Evolutionary conservation across 306 rosid genomes (phyloP).

Genomic region (Trifolium dubium): DNA sequence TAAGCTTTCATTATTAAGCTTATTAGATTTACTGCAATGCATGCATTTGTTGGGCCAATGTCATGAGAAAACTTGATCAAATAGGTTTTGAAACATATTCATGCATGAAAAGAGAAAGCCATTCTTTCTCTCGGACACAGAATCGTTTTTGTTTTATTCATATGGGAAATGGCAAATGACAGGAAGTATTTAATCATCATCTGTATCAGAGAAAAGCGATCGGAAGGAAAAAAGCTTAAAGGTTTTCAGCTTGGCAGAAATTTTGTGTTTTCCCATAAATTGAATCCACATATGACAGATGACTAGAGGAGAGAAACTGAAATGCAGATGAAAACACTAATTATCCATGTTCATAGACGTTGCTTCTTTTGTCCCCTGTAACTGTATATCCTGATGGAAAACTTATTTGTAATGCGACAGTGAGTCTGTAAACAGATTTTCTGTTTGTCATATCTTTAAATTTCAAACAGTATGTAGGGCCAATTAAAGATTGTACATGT

Average conservation of each 20-base stretch:
- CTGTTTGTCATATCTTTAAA: neutral
- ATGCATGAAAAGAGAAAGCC: neutral
- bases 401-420: neutral
- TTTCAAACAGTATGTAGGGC: neutral
- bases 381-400: conserved; percentile 4
- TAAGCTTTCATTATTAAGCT: neutral
- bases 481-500: neutral
- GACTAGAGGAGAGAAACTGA: neutral
- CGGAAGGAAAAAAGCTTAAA: neutral
- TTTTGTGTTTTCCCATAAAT: conserved; percentile 10
- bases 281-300: conserved; percentile 11
- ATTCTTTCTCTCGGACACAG: neutral
- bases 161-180: neutral
- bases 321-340: neutral
- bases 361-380: conserved; percentile 6
- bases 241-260: neutral
- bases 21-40: neutral
- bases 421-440: neutral
- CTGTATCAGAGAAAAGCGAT: neutral
- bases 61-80: neutral
- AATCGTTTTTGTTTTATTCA: neutral
- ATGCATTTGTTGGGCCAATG: neutral
- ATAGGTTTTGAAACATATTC: neutral
- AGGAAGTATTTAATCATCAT: neutral
- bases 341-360: neutral